phyloP scores from a whole-genome alignment of 352 stramenopile species.

The Pythium diclinum region DNA sequence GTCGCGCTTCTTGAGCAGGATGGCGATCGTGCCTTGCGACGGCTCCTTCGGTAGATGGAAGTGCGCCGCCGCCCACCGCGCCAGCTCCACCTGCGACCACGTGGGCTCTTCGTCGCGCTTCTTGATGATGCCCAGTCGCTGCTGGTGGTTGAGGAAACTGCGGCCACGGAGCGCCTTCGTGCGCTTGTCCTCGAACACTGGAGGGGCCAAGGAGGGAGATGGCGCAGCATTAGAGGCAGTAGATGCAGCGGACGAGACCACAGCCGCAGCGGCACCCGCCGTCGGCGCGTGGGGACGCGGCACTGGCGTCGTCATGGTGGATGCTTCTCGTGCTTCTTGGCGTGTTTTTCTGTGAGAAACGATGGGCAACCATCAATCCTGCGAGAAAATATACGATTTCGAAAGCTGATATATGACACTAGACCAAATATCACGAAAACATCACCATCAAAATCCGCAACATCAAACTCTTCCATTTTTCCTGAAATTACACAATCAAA shows the following conservation, averaged over 20 bases:
- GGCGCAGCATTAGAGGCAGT: not conserved
- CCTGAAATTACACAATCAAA: not conserved
- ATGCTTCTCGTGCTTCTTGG: not conserved
- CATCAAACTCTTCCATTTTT: not conserved
- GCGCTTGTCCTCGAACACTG: not conserved
- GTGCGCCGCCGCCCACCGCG: slow-evolving; percentile 23
- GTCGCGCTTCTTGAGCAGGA: slow-evolving; percentile 25
- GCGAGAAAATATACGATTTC: slow-evolving; percentile 23
- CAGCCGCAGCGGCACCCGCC: not conserved
- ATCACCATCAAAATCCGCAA: not conserved
- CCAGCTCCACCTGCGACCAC: slow-evolving; percentile 25
- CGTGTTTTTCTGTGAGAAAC: slow-evolving; percentile 22
- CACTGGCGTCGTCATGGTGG: slow-evolving; percentile 3
- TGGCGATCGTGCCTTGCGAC: slow-evolving; percentile 24
- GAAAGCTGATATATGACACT: slow-evolving; percentile 4
- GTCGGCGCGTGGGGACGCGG: not conserved
- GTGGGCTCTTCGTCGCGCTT: slow-evolving; percentile 27
- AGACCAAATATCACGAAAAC: slow-evolving; percentile 12
- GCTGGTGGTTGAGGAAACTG: slow-evolving; percentile 27
- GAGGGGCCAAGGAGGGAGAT: too few species aligned
- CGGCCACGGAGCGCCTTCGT: slow-evolving; percentile 4
- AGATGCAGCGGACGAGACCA: not conserved
- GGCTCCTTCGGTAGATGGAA: slow-evolving; percentile 25
- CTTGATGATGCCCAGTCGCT: slow-evolving; percentile 24
- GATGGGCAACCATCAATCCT: slow-evolving; percentile 19